Base-by-base conservation (phyloP, 2,329 filamentous ascomycete species). In the Celoporthe dispersa region DNA sequence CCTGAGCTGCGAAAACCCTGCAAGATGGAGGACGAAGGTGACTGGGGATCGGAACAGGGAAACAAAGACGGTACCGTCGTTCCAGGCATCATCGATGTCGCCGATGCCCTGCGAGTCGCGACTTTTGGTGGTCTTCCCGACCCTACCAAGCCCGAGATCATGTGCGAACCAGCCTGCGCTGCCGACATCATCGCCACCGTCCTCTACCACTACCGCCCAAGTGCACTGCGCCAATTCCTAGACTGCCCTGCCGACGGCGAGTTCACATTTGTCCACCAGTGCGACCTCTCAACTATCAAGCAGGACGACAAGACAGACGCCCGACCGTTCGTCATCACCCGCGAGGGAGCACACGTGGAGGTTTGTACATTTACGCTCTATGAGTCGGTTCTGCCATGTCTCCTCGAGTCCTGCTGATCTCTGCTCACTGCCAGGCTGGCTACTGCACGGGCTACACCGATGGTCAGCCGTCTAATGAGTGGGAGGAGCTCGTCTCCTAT, bases 171-270 rank as follows among this genome's bases (percentile, higher is more conserved):
- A 25, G 25, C 39, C 22, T 51, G 28, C 19, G 65, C 14, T 7
- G 55, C 65, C 16, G 65, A 67, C 57, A 67, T 67, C 39, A 51
- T 67, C n/a, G 31, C 39, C 28, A 67, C 55, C 37, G 19, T 67
- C 31, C 57, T 67, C 19, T 53, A 67, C 19, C 55, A 67, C 31
- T 48, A 61, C 31, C 41, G 57, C 2, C 55, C 64, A 28, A 44
- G 53, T 25, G 3, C 19, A 2, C 53, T 66, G 6, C 25, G 37
- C 8, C 25, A 12, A 11, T 66, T 66, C 53, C 28, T 66, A 8
- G 14, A 48, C 28, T 48, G 37, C 14, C 16, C 6, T 16, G 2
- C 2, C 8, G 11, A 33, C 35, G 8, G 16, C 9, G 28, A 19
- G 9, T 66, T 66, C 28, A 41, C 37, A 12, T 66, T 31, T 31